Evolutionary conservation across 306 rosid genomes (phyloP).

Genomic region (Nissolia schottii): DNA sequence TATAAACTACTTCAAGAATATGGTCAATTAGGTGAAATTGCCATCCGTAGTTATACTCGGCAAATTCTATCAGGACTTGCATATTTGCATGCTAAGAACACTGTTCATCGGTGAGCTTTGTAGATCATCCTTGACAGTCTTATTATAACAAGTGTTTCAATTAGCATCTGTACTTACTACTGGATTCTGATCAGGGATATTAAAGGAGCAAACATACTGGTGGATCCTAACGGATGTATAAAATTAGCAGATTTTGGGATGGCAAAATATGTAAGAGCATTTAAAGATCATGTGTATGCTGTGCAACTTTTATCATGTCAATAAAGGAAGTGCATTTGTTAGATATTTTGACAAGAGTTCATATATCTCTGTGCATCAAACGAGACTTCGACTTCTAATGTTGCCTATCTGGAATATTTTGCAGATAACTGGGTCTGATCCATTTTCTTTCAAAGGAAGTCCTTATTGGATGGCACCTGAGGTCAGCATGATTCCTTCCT

Average conservation of each 20-base stretch:
- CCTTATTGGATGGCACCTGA: constrained; percentile 99
- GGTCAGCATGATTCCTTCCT: constrained; percentile 43
- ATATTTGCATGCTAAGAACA: constrained; percentile 82
- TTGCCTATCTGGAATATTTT: constrained; percentile 28
- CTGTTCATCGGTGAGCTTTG: constrained; percentile 77
- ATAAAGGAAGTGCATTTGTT: background rate
- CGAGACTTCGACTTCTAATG: constrained; percentile 26
- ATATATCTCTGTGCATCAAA: constrained; percentile 37
- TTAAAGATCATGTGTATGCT: constrained; percentile 50
- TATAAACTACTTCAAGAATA: constrained; percentile 84
- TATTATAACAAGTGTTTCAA: constrained; percentile 4
- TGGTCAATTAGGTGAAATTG: constrained; percentile 78
- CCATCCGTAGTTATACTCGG: constrained; percentile 83
- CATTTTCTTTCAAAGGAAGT: constrained; percentile 91
- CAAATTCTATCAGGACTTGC: constrained; percentile 91
- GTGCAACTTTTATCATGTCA: background rate
- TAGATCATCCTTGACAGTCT: background rate
- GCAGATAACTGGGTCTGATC: constrained; percentile 76
- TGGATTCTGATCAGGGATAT: constrained; percentile 66
- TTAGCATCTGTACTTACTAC: constrained; percentile 3
- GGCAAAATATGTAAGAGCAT: constrained; percentile 92
- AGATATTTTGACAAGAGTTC: constrained; percentile 48
- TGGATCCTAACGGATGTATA: constrained; percentile 84
- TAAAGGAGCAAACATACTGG: constrained; percentile 95
- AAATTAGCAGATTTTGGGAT: constrained; percentile 97